phyloP scores from a whole-genome alignment of 2,329 filamentous ascomycete species.

The Sarocladium kiliense region DNA sequence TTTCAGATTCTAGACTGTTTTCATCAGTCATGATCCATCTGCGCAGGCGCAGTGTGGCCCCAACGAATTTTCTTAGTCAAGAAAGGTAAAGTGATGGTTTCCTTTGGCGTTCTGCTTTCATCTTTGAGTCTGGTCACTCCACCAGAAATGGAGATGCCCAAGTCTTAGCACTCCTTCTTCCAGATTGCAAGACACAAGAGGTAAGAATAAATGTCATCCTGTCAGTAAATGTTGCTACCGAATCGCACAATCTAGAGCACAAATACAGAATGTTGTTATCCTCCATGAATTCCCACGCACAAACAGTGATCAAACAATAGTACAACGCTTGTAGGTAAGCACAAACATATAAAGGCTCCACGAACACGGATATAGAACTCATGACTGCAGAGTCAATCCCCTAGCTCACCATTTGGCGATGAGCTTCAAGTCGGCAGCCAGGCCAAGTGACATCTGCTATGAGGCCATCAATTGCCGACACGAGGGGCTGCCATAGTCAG shows the following conservation, averaged over 20 bases:
- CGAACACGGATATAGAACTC: background rate
- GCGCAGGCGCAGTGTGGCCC: background rate
- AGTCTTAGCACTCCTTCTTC: no score
- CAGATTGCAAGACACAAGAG: no score
- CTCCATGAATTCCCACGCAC: background rate
- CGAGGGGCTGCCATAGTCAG: background rate
- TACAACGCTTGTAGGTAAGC: background rate
- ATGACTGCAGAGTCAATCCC: background rate
- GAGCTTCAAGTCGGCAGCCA: background rate
- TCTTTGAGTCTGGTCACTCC: no score
- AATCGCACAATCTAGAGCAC: constrained; percentile 2
- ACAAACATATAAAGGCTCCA: background rate
- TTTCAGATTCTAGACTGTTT: no score
- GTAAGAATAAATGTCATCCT: background rate
- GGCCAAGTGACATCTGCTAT: background rate
- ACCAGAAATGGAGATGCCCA: no score
- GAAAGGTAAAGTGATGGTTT: no score
- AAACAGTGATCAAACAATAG: background rate
- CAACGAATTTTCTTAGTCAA: background rate
- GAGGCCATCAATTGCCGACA: background rate
- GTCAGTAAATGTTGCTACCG: background rate
- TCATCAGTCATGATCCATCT: no score
- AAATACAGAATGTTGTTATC: background rate
- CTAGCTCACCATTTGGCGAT: background rate
- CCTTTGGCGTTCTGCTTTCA: background rate